Conservation (phyloP, 116 monocot species). For the Iris pallida region DNA sequence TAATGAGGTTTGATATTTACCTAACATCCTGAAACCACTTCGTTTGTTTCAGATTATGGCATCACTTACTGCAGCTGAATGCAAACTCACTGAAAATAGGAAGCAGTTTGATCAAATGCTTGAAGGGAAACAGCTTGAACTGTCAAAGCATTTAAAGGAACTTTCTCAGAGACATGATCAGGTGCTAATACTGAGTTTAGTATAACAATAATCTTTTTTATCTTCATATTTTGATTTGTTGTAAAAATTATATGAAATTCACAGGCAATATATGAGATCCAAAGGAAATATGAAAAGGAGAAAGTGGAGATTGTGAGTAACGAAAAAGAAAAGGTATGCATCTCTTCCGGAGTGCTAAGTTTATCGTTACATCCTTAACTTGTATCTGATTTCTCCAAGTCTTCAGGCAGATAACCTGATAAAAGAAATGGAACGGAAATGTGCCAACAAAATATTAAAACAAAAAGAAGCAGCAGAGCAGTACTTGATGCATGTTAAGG, state of each 20-base stretch:
- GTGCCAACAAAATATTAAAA: slow-evolving; percentile 45
- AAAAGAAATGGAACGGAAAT: slow-evolving; percentile 72
- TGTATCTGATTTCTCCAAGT: not conserved
- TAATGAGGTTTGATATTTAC: too few relatives aligned
- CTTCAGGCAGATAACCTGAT: slow-evolving; percentile 68
- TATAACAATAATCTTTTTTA: not conserved
- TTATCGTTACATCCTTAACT: not conserved
- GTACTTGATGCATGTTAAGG: slow-evolving; percentile 44
- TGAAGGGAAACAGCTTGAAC: slow-evolving; percentile 86
- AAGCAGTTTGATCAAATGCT: slow-evolving; percentile 84
- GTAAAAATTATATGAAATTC: slow-evolving; percentile 4
- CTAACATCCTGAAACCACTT: not conserved
- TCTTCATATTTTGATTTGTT: slow-evolving; percentile 1
- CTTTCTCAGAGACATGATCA: slow-evolving; percentile 93
- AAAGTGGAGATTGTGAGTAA: slow-evolving; percentile 64
- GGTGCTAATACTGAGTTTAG: slow-evolving; percentile 27
- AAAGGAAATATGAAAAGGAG: slow-evolving; percentile 79
- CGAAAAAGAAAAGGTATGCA: slow-evolving; percentile 81
- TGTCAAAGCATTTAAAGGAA: slow-evolving; percentile 88
- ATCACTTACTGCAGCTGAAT: slow-evolving; percentile 63
- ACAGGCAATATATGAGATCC: slow-evolving; percentile 95
- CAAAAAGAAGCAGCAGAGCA: slow-evolving; percentile 52
- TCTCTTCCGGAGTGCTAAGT: not conserved
- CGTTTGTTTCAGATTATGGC: slow-evolving; percentile 44
- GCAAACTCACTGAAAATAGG: slow-evolving; percentile 59